A percentile compares a stretch with the other conserved stretches of the same genome.
Conservation (phyloP, 2,329 filamentous ascomycete genomes). For the Paramyrothecium roridum region DNA sequence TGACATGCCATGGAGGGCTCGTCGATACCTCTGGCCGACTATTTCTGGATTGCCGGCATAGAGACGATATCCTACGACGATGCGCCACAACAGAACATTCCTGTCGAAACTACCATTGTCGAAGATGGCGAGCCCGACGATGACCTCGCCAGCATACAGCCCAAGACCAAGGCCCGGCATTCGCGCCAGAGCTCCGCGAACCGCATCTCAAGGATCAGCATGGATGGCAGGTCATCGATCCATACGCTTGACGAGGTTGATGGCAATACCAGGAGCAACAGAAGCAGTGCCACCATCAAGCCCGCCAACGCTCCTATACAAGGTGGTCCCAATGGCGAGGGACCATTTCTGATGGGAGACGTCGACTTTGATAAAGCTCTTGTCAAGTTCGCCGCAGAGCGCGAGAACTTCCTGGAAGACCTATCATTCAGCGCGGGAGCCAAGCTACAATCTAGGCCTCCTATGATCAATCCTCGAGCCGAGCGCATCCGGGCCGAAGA, state of each 20-base stretch:
- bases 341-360: constrained; percentile 49
- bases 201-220: constrained; percentile 52
- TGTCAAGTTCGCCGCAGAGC: constrained; percentile 90
- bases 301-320: constrained; percentile 28
- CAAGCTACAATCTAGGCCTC: constrained; percentile 65
- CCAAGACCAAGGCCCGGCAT: constrained; percentile 38
- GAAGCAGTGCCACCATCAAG: constrained; percentile 64
- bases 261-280: constrained; percentile 57
- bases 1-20: constrained; percentile 57
- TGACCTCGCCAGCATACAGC: constrained; percentile 24
- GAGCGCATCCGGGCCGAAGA: constrained; percentile 82
- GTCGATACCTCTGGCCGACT: constrained; percentile 66
- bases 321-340: constrained; percentile 21
- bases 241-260: constrained; percentile 57
- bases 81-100: constrained; percentile 27
- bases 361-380: constrained; percentile 93
- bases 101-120: constrained; percentile 56
- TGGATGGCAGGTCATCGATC: constrained; percentile 50
- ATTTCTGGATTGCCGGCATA: constrained; percentile 73
- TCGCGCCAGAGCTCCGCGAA: constrained; percentile 60
- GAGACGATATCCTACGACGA: constrained; percentile 66
- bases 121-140: constrained; percentile 59
- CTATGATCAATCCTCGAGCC: constrained; percentile 74
- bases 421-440: constrained; percentile 84
- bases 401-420: constrained; percentile 91